These are phyloP conservation scores for Arthrobotrys entomopaga DNA, from an alignment of 2,329 filamentous ascomycete genomes.

Conservation along the genomic window DNA sequence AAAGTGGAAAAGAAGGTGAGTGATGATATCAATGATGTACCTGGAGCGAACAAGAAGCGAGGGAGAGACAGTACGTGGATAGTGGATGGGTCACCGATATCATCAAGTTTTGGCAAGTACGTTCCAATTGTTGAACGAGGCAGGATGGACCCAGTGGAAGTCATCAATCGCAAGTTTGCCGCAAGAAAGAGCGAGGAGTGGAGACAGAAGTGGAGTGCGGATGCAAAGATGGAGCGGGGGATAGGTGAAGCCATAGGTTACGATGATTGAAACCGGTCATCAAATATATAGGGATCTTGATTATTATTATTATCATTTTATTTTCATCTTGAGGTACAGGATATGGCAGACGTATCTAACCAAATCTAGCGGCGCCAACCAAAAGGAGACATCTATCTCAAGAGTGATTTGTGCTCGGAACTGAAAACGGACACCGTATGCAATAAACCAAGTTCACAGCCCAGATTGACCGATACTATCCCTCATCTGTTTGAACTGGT, in stretches of 20 bases:
- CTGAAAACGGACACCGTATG: background rate
- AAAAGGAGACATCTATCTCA: too few relatives aligned
- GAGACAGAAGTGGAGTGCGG: conserved; percentile 59
- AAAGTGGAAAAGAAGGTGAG: conserved; percentile 56
- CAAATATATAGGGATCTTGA: too few relatives aligned
- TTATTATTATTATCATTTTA: too few relatives aligned
- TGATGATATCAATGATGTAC: conserved; percentile 31
- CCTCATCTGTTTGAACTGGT: conserved; percentile 71
- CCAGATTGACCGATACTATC: conserved; percentile 59
- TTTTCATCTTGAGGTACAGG: too few relatives aligned
- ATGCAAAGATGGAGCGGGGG: conserved; percentile 50
- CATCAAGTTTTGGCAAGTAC: conserved; percentile 69
- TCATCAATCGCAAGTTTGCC: conserved; percentile 71
- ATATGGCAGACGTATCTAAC: too few relatives aligned
- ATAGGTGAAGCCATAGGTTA: conserved; percentile 51
- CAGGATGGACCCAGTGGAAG: conserved; percentile 69
- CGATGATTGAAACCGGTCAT: conserved; percentile 18
- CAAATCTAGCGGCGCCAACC: too few relatives aligned
- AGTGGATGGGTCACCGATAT: conserved; percentile 70
- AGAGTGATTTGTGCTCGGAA: too few relatives aligned
- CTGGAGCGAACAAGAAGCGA: conserved; percentile 16
- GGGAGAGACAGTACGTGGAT: conserved; percentile 60
- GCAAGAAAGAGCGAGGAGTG: conserved; percentile 65
- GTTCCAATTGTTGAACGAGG: conserved; percentile 68
- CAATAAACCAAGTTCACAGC: conserved; percentile 17